A percentile compares a stretch with the other conserved stretches of the same genome.
Evolutionary conservation across 2,329 filamentous ascomycete species (phyloP).

Genomic region (Cadophora malorum): DNA sequence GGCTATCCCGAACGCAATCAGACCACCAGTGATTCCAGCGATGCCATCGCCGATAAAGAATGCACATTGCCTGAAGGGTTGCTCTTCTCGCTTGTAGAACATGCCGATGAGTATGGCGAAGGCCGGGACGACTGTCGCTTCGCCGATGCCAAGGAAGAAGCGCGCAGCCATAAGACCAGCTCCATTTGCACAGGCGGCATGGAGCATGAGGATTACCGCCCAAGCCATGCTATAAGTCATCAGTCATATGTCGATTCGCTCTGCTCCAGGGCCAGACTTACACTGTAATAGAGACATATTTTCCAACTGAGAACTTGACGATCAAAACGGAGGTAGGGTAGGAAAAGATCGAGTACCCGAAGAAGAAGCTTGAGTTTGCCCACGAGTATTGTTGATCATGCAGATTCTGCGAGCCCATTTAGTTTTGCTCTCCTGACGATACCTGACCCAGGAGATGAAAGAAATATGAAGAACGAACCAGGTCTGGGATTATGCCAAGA

Average conservation of each 20-base stretch:
- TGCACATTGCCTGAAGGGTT: constrained; percentile 44
- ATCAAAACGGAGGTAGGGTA: constrained; percentile 59
- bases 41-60: constrained; percentile 6
- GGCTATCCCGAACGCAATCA: constrained; percentile 11
- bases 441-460: background rate
- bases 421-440: background rate
- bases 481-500: constrained; percentile 61
- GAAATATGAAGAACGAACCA: constrained; percentile 36
- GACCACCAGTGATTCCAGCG: constrained; percentile 1
- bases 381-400: constrained; percentile 58
- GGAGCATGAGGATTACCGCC: constrained; percentile 37
- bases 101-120: constrained; percentile 65
- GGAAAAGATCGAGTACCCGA: constrained; percentile 46
- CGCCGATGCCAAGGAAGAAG: constrained; percentile 70
- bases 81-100: constrained; percentile 69
- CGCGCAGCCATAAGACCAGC: constrained; percentile 64
- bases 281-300: constrained; percentile 57
- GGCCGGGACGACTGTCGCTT: constrained; percentile 68
- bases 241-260: constrained; percentile 40
- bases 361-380: constrained; percentile 49
- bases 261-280: constrained; percentile 46
- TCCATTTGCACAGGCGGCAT: constrained; percentile 64
- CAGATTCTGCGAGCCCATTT: constrained; percentile 43
- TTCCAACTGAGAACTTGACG: constrained; percentile 57
- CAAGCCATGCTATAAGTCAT: background rate